Conservation (phyloP, 495 filamentous ascomycete genomes). For the Rostrohypoxylon terebratum region DNA sequence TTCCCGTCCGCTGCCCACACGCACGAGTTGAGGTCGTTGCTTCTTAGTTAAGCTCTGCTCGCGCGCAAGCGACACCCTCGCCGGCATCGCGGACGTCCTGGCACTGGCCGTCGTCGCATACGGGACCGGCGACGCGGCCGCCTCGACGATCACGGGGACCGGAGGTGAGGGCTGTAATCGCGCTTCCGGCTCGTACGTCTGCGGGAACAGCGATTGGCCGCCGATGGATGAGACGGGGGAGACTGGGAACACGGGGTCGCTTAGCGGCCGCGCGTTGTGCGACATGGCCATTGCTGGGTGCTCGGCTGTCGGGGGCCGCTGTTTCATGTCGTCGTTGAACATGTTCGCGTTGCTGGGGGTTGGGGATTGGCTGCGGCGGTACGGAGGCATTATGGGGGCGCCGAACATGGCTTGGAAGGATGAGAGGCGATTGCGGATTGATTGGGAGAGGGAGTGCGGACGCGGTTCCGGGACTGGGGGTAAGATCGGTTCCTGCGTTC, state of each 20-base stretch:
- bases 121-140: not conserved
- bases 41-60: conserved; percentile 21
- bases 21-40: conserved; percentile 31
- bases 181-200: not conserved
- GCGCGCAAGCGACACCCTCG: conserved; percentile 22
- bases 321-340: conserved; percentile 14
- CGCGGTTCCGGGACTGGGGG: not conserved
- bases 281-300: conserved; percentile 32
- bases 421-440: not conserved
- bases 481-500: not conserved
- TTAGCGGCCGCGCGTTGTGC: conserved; percentile 16
- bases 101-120: not conserved
- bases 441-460: conserved; percentile 2
- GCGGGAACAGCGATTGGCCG: not conserved
- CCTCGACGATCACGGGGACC: not conserved
- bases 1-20: conserved; percentile 20
- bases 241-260: conserved; percentile 30
- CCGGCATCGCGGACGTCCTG: not conserved
- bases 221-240: conserved; percentile 20
- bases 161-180: not conserved
- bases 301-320: conserved; percentile 14
- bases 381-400: not conserved
- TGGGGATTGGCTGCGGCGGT: not conserved
- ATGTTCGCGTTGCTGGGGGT: not conserved
- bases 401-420: conserved; percentile 19